phyloP scores from a whole-genome alignment of 2,329 filamentous ascomycete genomes.

The Colletotrichum sansevieriae region DNA sequence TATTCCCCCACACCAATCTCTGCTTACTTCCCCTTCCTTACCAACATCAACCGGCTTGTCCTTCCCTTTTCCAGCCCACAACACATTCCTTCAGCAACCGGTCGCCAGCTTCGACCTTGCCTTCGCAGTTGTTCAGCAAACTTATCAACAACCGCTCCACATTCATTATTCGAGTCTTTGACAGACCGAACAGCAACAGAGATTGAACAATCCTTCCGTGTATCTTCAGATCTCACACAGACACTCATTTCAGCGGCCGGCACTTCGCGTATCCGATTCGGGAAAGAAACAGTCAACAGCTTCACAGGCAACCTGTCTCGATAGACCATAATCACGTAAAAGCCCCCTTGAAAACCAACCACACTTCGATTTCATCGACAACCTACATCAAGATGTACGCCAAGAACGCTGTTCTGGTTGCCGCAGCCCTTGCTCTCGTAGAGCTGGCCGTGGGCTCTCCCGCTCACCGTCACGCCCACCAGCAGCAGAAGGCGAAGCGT shows the following conservation, averaged over 20 bases:
- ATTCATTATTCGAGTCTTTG: constrained; percentile 64
- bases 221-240: constrained; percentile 32
- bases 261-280: constrained; percentile 18
- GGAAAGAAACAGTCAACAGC: constrained; percentile 30
- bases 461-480: constrained; percentile 57
- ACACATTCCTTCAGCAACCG: constrained; percentile 41
- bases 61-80: constrained; percentile 36
- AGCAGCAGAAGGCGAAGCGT: constrained; percentile 53
- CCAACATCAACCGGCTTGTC: constrained; percentile 38
- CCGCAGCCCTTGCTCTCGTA: constrained; percentile 59
- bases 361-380: constrained; percentile 35
- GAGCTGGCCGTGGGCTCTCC: constrained; percentile 59
- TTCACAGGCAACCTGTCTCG: constrained; percentile 25
- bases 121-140: constrained; percentile 32
- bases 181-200: constrained; percentile 55
- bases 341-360: neutral
- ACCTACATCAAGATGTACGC: constrained; percentile 56
- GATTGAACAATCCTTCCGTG: constrained; percentile 36
- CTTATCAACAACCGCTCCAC: constrained; percentile 52
- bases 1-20: constrained; percentile 35
- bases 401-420: constrained; percentile 55
- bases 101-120: constrained; percentile 44
- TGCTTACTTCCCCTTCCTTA: constrained; percentile 33
- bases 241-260: constrained; percentile 37
- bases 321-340: constrained; percentile 32